These are phyloP conservation scores for Daldinia caldariorum DNA, from an alignment of 495 filamentous ascomycete species.

Conservation along the genomic window DNA sequence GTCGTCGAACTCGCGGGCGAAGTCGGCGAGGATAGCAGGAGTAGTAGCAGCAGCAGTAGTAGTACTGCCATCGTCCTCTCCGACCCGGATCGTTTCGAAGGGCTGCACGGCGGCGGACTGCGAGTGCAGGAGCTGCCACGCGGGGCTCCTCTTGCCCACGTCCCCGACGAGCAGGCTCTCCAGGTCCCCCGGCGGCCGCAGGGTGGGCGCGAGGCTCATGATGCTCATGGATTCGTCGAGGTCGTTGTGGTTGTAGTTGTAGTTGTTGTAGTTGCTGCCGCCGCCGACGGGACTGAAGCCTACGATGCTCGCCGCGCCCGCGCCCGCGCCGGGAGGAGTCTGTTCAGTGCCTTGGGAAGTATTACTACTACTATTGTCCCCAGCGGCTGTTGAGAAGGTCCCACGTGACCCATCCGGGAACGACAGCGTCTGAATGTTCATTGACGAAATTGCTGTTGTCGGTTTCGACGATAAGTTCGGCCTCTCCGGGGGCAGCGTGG, in stretches of 20 bases:
- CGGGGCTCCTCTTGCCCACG: constrained; percentile 63
- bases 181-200: constrained; percentile 76
- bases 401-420: constrained; percentile 72
- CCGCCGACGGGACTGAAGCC: constrained; percentile 33
- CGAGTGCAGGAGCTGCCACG: constrained; percentile 67
- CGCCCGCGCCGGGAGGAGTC: constrained; percentile 23
- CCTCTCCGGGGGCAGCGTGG: constrained; percentile 27
- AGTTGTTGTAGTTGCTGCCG: no score
- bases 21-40: constrained; percentile 66
- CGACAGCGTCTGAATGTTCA: constrained; percentile 78
- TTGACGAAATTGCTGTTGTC: constrained; percentile 82
- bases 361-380: constrained; percentile 28
- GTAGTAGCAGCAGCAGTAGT: no score
- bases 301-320: constrained; percentile 45
- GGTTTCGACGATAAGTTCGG: constrained; percentile 71
- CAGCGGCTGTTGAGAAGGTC: constrained; percentile 62
- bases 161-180: constrained; percentile 85
- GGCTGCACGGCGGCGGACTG: constrained; percentile 68
- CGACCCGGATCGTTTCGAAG: constrained; percentile 58
- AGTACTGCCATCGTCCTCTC: no score
- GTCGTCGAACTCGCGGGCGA: constrained; percentile 80
- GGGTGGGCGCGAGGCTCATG: constrained; percentile 79
- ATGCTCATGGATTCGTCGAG: constrained; percentile 85
- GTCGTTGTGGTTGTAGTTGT: constrained; percentile 50
- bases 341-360: constrained; percentile 39